Percentiles rank a stretch among this genome's conserved stretches.
Conservation (phyloP, 805 yeast genomes). For the Debaryomyces maramus region DNA sequence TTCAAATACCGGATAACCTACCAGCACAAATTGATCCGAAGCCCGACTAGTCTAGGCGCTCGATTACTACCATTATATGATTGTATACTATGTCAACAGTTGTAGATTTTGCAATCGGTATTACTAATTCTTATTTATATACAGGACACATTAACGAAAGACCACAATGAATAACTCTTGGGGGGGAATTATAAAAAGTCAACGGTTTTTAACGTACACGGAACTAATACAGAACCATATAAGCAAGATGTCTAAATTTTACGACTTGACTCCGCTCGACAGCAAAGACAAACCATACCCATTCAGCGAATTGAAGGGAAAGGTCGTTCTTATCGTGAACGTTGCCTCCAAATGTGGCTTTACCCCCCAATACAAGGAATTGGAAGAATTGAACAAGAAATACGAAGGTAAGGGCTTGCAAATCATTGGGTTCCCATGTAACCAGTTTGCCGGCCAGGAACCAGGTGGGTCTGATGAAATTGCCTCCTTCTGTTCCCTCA, state of each 20-base stretch:
- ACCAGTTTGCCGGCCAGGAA: constrained; percentile 45
- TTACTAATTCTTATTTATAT: no score
- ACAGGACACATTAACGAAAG: no score
- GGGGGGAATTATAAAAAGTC: no score
- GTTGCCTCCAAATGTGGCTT: constrained; percentile 47
- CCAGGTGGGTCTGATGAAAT: constrained; percentile 57
- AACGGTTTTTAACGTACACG: no score
- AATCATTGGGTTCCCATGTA: constrained; percentile 46
- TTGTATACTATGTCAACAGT: no score
- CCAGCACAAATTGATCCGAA: no score
- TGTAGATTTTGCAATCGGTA: no score
- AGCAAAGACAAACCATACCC: constrained; percentile 38
- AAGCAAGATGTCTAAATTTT: constrained; percentile 37
- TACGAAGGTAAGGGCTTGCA: constrained; percentile 37
- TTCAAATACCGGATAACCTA: no score
- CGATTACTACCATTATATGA: no score
- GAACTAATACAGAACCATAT: no score
- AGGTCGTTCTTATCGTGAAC: constrained; percentile 47
- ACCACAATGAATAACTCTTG: no score
- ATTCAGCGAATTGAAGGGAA: constrained; percentile 42
- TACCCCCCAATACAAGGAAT: constrained; percentile 43
- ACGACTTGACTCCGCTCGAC: constrained; percentile 42
- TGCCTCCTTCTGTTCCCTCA: constrained; percentile 67
- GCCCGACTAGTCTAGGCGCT: no score
- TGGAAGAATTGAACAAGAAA: constrained; percentile 43